Conservation (phyloP, 1,284 basidiomycete genomes). For the Ustilago nuda region DNA sequence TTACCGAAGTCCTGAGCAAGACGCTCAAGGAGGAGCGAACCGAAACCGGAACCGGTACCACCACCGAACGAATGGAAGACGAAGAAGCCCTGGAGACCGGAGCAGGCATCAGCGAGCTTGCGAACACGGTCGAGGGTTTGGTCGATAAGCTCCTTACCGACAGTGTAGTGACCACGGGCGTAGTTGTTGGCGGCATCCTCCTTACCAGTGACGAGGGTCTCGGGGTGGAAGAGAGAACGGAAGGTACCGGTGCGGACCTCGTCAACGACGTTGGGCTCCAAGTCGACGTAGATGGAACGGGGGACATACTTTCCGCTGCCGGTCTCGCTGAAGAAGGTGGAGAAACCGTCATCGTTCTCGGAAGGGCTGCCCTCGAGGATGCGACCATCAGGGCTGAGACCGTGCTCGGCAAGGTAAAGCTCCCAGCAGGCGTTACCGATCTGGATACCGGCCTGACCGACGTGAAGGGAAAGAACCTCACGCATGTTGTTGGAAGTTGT, state of each 20-base stretch:
- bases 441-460: slow-evolving; percentile 95
- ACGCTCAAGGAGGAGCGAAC: slow-evolving; percentile 93
- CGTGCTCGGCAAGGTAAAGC: slow-evolving; percentile 97
- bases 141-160: slow-evolving; percentile 86
- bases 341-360: slow-evolving; percentile 88
- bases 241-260: slow-evolving; percentile 95
- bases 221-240: slow-evolving; percentile 96
- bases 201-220: slow-evolving; percentile 98
- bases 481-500: slow-evolving; percentile 48
- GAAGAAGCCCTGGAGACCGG: slow-evolving; percentile 98
- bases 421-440: slow-evolving; percentile 76
- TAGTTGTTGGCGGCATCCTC: slow-evolving; percentile 99
- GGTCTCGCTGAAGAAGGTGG: slow-evolving; percentile 78
- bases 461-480: slow-evolving; percentile 90
- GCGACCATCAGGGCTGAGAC: slow-evolving; percentile 74
- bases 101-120: slow-evolving; percentile 96
- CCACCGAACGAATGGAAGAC: slow-evolving; percentile 99
- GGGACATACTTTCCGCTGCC: slow-evolving; percentile 83
- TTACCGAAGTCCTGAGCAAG: slow-evolving; percentile 98
- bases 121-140: slow-evolving; percentile 95
- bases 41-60: slow-evolving; percentile 99
- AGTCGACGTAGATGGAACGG: slow-evolving; percentile 93
- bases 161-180: slow-evolving; percentile 84
- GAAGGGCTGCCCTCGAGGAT: slow-evolving; percentile 76
- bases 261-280: slow-evolving; percentile 95